A percentile compares a stretch with the other conserved stretches of the same genome.
Conservation (phyloP, 2,329 filamentous ascomycete genomes). For the Ophiostoma quercus region DNA sequence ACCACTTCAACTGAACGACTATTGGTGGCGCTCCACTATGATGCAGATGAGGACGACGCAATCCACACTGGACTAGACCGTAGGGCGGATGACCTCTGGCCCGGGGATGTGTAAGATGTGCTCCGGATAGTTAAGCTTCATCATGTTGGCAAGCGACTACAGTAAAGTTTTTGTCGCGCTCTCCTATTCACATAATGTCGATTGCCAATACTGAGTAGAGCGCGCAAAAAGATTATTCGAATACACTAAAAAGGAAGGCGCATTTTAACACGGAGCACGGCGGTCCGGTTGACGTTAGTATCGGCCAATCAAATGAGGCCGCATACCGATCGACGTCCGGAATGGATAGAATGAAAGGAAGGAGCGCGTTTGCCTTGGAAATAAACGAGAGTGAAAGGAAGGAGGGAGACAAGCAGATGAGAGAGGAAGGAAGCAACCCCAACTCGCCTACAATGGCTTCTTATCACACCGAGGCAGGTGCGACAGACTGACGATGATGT, state of each 20-base stretch:
- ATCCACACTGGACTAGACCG: neutral
- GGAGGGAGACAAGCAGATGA: neutral
- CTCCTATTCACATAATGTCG: neutral
- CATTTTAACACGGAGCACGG: neutral
- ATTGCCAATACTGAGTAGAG: neutral
- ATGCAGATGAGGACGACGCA: neutral
- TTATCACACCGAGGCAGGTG: neutral
- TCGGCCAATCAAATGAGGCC: slow-evolving; percentile 2
- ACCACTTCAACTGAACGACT: neutral
- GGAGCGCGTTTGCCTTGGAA: neutral
- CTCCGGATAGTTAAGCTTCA: neutral
- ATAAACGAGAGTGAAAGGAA: neutral
- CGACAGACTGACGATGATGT: neutral
- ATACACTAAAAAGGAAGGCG: neutral
- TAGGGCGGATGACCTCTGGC: slow-evolving; percentile 2
- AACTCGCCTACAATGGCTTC: neutral
- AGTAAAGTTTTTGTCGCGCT: neutral
- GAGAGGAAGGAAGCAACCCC: neutral
- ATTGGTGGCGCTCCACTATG: neutral
- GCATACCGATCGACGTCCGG: neutral
- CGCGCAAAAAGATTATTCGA: neutral
- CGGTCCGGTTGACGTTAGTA: neutral
- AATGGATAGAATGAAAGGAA: neutral
- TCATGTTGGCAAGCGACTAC: neutral
- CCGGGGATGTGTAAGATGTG: slow-evolving; percentile 9